Evolutionary conservation across 805 yeast species (phyloP).

Genomic region (Candida bentonensis): DNA sequence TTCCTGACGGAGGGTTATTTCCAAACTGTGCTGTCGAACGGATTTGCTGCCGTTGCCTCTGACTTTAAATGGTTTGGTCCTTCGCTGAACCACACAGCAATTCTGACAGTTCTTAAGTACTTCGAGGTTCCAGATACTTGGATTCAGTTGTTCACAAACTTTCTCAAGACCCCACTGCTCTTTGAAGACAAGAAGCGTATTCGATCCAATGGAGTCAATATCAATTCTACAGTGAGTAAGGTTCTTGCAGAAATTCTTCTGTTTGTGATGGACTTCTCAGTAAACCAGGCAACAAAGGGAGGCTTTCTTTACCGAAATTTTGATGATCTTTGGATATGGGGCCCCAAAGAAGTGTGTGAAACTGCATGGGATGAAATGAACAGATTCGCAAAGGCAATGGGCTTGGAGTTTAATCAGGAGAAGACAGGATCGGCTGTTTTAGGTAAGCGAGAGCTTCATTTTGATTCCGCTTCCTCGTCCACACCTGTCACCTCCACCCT

Average conservation of each 20-base stretch:
- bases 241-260: constrained; percentile 1
- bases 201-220: constrained; percentile 1
- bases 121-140: constrained; percentile 2
- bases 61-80: constrained; percentile 6
- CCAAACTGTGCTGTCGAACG: background rate
- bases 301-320: background rate
- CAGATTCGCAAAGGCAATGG: background rate
- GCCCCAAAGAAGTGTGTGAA: background rate
- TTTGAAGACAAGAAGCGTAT: background rate
- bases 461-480: background rate
- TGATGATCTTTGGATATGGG: constrained; percentile 3
- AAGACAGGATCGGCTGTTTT: background rate
- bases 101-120: background rate
- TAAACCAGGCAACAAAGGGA: background rate
- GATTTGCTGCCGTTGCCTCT: background rate
- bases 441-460: background rate
- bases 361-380: constrained; percentile 1
- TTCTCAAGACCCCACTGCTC: background rate
- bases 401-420: constrained; percentile 1
- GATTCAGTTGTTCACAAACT: background rate
- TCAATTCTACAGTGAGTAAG: background rate
- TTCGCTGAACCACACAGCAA: constrained; percentile 1
- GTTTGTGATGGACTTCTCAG: constrained; percentile 2
- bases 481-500: background rate
- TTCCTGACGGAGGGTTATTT: background rate